Evolutionary conservation across 179 eudicot species (phyloP).

Genomic region (Sideroxylon spinosum): DNA sequence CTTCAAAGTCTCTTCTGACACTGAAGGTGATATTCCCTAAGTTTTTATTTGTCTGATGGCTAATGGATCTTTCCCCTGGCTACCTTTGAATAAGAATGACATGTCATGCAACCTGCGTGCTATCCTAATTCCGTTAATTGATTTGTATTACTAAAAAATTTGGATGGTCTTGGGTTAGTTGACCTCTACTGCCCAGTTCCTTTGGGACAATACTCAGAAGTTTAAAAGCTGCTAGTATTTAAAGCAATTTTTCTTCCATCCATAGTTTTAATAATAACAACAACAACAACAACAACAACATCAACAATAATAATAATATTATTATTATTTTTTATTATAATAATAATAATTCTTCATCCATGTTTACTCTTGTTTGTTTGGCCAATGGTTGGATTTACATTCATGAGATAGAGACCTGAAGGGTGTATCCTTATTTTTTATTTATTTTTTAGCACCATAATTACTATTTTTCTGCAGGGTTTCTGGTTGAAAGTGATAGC

Average conservation of each 20-base stretch:
- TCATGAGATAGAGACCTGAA: neutral
- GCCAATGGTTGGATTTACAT: neutral
- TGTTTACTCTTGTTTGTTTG: neutral
- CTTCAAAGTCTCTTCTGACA: slow-evolving; percentile 68
- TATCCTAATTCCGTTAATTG: no score
- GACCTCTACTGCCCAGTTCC: neutral
- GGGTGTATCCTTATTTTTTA: neutral
- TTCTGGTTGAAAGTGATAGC: slow-evolving; percentile 26
- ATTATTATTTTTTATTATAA: no score
- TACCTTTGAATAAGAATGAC: slow-evolving; percentile 24
- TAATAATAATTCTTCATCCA: no score
- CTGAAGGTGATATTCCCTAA: slow-evolving; percentile 57
- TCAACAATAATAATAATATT: no score
- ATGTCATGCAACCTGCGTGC: neutral
- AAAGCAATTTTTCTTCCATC: neutral
- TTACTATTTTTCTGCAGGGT: slow-evolving; percentile 37
- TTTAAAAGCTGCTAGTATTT: neutral
- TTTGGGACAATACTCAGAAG: neutral
- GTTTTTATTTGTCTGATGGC: neutral
- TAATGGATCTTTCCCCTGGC: neutral
- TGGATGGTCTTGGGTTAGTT: slow-evolving; percentile 1
- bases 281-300: no score
- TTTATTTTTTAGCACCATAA: slow-evolving; percentile 12
- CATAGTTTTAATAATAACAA: no score
- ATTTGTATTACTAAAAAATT: neutral